Percentiles rank a stretch among this genome's conserved stretches.
These are phyloP conservation scores for Neocucurbitaria cava DNA, from an alignment of 2,329 filamentous ascomycete species.

Conservation along the genomic window DNA sequence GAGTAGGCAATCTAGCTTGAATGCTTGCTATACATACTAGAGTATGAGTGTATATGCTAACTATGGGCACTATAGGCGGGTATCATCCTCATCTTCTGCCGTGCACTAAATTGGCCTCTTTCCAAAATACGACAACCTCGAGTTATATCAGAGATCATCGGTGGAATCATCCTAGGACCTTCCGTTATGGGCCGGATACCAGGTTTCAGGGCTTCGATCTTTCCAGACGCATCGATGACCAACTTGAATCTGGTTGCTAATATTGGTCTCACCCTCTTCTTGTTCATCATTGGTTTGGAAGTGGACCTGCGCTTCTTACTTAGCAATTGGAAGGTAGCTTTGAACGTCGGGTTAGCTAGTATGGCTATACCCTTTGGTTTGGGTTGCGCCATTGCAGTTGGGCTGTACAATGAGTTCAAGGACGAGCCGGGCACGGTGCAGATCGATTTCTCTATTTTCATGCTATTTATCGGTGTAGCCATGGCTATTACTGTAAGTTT, in stretches of 20 bases:
- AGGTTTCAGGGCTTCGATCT: conserved; percentile 77
- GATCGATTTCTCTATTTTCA: conserved; percentile 67
- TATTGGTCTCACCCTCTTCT: conserved; percentile 80
- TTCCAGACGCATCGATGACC: conserved; percentile 76
- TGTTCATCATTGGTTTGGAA: conserved; percentile 88
- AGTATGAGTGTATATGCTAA: conserved; percentile 3
- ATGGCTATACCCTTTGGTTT: conserved; percentile 85
- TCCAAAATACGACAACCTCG: conserved; percentile 79
- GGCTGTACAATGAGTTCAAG: conserved; percentile 77
- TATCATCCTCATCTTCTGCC: conserved; percentile 78
- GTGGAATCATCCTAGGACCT: conserved; percentile 83
- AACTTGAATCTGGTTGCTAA: conserved; percentile 81
- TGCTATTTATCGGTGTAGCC: conserved; percentile 89
- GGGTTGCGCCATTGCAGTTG: conserved; percentile 80
- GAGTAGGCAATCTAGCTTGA: background rate
- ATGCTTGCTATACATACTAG: background rate
- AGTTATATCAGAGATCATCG: conserved; percentile 84
- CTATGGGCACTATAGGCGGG: conserved; percentile 58
- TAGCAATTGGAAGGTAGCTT: conserved; percentile 80
- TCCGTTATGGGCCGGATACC: conserved; percentile 89
- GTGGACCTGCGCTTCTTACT: conserved; percentile 80
- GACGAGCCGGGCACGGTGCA: conserved; percentile 62
- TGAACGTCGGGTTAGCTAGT: conserved; percentile 78
- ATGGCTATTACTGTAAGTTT: conserved; percentile 81
- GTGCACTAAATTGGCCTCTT: conserved; percentile 76